Conservation (phyloP, 75 land plant species). For the Pseudotsuga menziesii region DNA sequence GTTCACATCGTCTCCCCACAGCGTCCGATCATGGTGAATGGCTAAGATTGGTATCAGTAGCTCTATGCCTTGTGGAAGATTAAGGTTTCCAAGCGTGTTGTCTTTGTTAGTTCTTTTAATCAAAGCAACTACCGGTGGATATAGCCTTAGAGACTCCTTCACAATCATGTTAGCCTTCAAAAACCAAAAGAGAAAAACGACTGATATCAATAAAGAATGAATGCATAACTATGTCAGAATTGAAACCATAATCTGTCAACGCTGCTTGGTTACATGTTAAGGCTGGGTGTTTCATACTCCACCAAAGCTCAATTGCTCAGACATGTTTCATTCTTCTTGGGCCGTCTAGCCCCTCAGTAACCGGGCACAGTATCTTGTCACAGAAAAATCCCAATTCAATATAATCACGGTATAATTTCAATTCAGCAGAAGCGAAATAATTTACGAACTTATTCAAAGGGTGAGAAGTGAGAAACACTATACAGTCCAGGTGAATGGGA, state of each 20-base stretch:
- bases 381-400: too few species aligned
- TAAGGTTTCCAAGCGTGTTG: constrained; percentile 12
- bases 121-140: constrained; percentile 23
- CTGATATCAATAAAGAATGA: neutral
- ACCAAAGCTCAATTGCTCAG: neutral
- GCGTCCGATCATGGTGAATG: constrained; percentile 17
- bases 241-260: neutral
- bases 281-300: neutral
- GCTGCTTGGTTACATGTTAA: neutral
- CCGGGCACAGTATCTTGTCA: neutral
- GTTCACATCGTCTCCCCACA: constrained; percentile 39
- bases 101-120: constrained; percentile 11
- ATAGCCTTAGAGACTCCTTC: constrained; percentile 28
- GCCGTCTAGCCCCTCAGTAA: neutral
- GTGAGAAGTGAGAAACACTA: too few species aligned
- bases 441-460: too few species aligned
- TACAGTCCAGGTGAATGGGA: too few species aligned
- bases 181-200: neutral
- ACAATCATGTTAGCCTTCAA: constrained; percentile 29
- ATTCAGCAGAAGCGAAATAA: too few species aligned
- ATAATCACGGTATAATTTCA: too few species aligned
- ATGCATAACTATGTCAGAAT: neutral
- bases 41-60: constrained; percentile 20
- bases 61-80: constrained; percentile 9
- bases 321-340: neutral